Evolutionary conservation across 164 flowering plant genomes (phyloP), one percentile per base, ranked within the genome.

Genomic region (Piper betle): DNA sequence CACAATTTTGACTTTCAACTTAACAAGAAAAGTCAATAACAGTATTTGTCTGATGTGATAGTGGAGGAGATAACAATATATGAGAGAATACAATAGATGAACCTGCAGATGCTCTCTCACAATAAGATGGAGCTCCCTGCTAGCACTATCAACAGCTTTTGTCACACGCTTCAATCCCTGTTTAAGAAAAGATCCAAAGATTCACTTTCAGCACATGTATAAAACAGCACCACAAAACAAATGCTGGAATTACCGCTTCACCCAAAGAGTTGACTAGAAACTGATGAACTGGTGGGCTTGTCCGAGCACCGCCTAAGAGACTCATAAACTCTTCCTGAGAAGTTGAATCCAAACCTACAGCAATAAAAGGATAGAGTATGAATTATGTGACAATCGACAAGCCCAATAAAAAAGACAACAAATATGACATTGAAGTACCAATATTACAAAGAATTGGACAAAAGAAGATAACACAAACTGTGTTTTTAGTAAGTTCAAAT

Each of bases 81-180:
- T 3, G 55, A 37, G n/a, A 53, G 40, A 52, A 63, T 4, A 33
- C 43, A 25, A 48, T 33, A 37, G 15, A 52, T 37, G 18, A 64
- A 89, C 99, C 99, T 90, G 96, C 25, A 93, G 78, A 74, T 90
- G 91, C 68, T 90, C 82, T 50, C 82, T 90, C 61, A 90, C 82
- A 66, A 90, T 64, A 41, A 69, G 76, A 76, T 86, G 92, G 72
- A 90, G 92, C 72, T 90, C 99, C 73, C 84, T 90, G 57, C 89
- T 92, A 59, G 97, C 84, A 74, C 75, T 76, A 77, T 82, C 78
- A 58, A 93, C 76, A 62, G 68, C 73, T 74, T 93, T 93, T 42
- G 84, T 69, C 33, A 84, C 80, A 55, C 99, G 87, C 78, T 88
- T 90, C 74, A 84, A 75, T 43, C 88, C 96, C 99, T 93, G 60